phyloP scores from a whole-genome alignment of 2,329 filamentous ascomycete species.

The Claviceps fusiformis region DNA sequence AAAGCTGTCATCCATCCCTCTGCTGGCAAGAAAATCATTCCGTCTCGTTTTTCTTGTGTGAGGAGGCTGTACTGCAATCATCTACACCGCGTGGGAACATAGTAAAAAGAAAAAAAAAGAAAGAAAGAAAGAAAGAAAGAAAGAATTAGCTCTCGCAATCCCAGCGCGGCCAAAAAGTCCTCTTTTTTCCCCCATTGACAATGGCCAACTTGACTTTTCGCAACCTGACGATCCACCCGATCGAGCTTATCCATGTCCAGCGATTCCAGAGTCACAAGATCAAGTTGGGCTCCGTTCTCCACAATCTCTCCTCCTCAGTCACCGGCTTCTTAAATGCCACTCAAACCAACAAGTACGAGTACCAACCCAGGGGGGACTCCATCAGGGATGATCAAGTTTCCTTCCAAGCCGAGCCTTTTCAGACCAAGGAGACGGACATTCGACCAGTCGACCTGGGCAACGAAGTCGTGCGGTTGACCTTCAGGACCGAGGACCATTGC shows the following conservation, averaged over 20 bases:
- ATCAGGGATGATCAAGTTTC: slow-evolving; percentile 50
- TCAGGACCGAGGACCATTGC: slow-evolving; percentile 41
- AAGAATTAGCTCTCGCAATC: background rate
- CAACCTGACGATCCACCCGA: slow-evolving; percentile 62
- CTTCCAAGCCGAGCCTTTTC: slow-evolving; percentile 55
- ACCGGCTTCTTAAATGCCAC: slow-evolving; percentile 31
- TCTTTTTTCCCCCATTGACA: background rate
- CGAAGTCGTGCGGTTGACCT: slow-evolving; percentile 61
- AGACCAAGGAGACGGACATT: slow-evolving; percentile 43
- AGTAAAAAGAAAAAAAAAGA: no score
- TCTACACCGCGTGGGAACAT: background rate
- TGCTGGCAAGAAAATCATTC: no score
- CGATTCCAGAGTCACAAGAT: slow-evolving; percentile 46
- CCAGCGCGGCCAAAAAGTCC: no score
- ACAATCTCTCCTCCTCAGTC: slow-evolving; percentile 30
- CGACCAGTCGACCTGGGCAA: slow-evolving; percentile 41
- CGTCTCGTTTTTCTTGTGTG: no score
- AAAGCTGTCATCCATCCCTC: no score
- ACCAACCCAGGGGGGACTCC: slow-evolving; percentile 38
- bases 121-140: no score
- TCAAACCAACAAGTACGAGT: slow-evolving; percentile 16
- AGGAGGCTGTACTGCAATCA: background rate
- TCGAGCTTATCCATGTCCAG: slow-evolving; percentile 61
- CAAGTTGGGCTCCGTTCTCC: slow-evolving; percentile 28
- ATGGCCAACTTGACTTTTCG: slow-evolving; percentile 57